Evolutionary conservation across 257 asterid genomes (phyloP).

Genomic region (Solanum microdontum): DNA sequence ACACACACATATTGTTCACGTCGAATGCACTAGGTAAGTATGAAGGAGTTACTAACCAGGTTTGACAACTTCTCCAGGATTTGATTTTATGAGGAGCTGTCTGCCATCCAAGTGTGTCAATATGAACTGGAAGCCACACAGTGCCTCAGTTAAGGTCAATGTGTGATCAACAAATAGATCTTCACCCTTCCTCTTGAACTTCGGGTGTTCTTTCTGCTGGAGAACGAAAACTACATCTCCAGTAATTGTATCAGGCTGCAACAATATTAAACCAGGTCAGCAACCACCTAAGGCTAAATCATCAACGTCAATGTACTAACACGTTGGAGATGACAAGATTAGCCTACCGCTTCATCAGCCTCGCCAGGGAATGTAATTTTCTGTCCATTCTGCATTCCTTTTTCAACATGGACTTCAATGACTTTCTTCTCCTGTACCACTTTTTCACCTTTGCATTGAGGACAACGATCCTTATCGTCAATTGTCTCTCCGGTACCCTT

Average conservation of each 20-base stretch:
- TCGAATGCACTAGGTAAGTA: neutral
- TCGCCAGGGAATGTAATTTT: constrained; percentile 67
- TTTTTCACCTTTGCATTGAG: constrained; percentile 65
- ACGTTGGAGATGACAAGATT: neutral
- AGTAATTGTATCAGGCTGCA: constrained; percentile 58
- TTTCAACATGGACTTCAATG: constrained; percentile 55
- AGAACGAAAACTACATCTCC: constrained; percentile 62
- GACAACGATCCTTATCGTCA: constrained; percentile 47
- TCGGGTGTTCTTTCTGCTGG: constrained; percentile 66
- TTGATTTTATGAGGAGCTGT: constrained; percentile 49
- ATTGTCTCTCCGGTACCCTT: constrained; percentile 65
- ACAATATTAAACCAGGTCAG: neutral
- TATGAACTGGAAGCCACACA: constrained; percentile 61
- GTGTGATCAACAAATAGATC: constrained; percentile 61
- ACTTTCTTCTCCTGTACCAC: constrained; percentile 58
- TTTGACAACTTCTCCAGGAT: constrained; percentile 59
- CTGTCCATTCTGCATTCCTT: constrained; percentile 70
- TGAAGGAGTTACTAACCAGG: constrained; percentile 29
- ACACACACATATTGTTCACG: neutral
- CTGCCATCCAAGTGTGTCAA: constrained; percentile 52
- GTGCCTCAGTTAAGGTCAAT: constrained; percentile 45
- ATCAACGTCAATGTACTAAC: neutral
- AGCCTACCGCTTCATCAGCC: constrained; percentile 65
- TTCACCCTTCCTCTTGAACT: constrained; percentile 53
- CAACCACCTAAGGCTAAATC: neutral